Evolutionary conservation across 2,329 filamentous ascomycete species (phyloP), one percentile per base, ranked within the genome.

Genomic region (Epicoccum sorghinum): DNA sequence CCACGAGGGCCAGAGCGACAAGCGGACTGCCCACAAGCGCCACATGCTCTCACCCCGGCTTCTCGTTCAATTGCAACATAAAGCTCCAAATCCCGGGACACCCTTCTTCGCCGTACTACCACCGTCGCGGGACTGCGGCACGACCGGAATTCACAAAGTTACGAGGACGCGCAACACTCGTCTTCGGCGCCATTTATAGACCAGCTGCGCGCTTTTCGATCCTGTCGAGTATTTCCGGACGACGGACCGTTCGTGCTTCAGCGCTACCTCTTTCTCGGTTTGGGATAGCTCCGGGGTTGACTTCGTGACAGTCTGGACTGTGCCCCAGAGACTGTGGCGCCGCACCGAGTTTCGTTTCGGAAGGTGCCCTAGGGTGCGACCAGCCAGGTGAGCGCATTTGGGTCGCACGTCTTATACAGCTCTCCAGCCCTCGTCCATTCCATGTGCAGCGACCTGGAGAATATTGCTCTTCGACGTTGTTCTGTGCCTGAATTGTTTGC

Each of bases 301-400:
- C 9, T 33, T 50, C 24, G 30, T 32, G 24, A 46, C 42, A 61
- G 52, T 59, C 58, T 61, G 58, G 60, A 60, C 56, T 45, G 51
- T 46, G 27, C 12, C 35, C 35, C 24, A 25, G 45, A 33, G 39
- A 33, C 32, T 38, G 58, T 54, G 55, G 58, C 60, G 47, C 44
- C 44, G 23, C 40, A 38, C 32, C 49, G 40, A 53, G 47, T 46
- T 47, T 61, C 41, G 53, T 61, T 57, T 54, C 38, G 57, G 59
- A 62, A 62, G 59, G 59, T 53, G 48, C 50, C n/a, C 56, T 40
- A 46, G 52, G 41, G 41, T 35, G 37, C 32, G 46, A 25, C 23
- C 45, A 45, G 37, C 23, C 45, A 45, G 37, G 24, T 23, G n/a
- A 24, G 24, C 24, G 18, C 25, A 8, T 22, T 37, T 9, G 46